phyloP scores from a whole-genome alignment of 176 grass and related monocot genomes.

The Pontederia paniculata region DNA sequence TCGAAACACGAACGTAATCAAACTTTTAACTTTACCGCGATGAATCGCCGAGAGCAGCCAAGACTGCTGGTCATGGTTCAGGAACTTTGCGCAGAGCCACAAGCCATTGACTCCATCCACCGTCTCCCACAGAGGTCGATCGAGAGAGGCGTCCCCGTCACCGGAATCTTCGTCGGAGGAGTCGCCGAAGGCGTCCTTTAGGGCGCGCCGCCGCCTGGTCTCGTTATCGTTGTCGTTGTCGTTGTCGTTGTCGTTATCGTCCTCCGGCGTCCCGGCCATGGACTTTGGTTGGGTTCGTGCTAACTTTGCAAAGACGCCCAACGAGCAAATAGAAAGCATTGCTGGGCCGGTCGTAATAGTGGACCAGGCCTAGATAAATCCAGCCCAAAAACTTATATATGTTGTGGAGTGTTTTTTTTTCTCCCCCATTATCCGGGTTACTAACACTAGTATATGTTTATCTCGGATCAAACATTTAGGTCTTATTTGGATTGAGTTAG shows the following conservation, averaged over 20 bases:
- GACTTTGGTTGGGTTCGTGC: too few species aligned
- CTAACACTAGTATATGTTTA: too few species aligned
- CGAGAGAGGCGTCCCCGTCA: background rate
- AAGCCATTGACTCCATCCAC: conserved; percentile 31
- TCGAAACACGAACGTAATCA: background rate
- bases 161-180: conserved; percentile 29
- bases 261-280: background rate
- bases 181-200: conserved; percentile 43
- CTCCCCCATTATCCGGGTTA: too few species aligned
- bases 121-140: conserved; percentile 27
- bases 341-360: too few species aligned
- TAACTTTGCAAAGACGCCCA: too few species aligned
- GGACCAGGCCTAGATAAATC: too few species aligned
- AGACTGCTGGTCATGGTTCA: conserved; percentile 30
- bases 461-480: too few species aligned
- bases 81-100: conserved; percentile 47
- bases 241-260: background rate
- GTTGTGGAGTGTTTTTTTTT: too few species aligned
- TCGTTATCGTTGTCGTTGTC: too few species aligned
- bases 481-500: too few species aligned
- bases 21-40: conserved; percentile 14
- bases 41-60: conserved; percentile 33
- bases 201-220: conserved; percentile 6
- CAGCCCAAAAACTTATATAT: too few species aligned
- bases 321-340: too few species aligned